Evolutionary conservation across 1,139 yeast genomes (phyloP), one percentile per base, ranked within the genome.

Genomic region (Geotrichum siamense): DNA sequence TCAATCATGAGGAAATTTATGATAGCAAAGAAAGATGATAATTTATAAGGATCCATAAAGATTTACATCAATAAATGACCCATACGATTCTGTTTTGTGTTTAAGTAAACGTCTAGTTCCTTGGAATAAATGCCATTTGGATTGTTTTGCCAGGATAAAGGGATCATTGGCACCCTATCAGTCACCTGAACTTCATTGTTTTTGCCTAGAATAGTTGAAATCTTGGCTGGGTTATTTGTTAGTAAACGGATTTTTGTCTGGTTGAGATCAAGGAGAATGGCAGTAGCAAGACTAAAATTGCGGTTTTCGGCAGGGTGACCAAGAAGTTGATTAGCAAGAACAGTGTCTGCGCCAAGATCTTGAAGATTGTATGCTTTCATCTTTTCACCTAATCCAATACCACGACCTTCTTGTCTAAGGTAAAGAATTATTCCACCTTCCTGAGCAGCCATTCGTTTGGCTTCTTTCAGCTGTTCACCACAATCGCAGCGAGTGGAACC

Each of bases 401-500:
- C 99, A 50, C 99, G 78, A 45, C 99, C 99, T 64, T 93, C 99
- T 64, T 93, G 99, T 58, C 99, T 78, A 51, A 93, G 70, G 62
- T 93, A 93, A 1, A 93, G 97, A 48, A 93, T 87, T 54, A 95
- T 91, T 21, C 98, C 98, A 13, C 96, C 96, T 38, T 71, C 72
- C 44, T 74, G 69, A 3, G 95, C 94, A 91, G 93, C 91, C 37
- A 85, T 66, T 51, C 94, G 73, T 6, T 97, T 98, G 1, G 98
- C 97, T 63, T 93, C 96, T 63, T 91, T 96, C 55, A 93, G 85
- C 68, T 93, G 98, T 64, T 93, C 98, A 12, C 98, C 99, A 65
- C 99, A 93, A 64, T 93, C 98, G 64, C 98, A 93, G 44, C 99
- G 75, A 2, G 98, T 97, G 48, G 93, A 79, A 96, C 98, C 93